Base-by-base conservation (phyloP, 2,329 filamentous ascomycete genomes). In the Emmonsiellopsis sp. region DNA sequence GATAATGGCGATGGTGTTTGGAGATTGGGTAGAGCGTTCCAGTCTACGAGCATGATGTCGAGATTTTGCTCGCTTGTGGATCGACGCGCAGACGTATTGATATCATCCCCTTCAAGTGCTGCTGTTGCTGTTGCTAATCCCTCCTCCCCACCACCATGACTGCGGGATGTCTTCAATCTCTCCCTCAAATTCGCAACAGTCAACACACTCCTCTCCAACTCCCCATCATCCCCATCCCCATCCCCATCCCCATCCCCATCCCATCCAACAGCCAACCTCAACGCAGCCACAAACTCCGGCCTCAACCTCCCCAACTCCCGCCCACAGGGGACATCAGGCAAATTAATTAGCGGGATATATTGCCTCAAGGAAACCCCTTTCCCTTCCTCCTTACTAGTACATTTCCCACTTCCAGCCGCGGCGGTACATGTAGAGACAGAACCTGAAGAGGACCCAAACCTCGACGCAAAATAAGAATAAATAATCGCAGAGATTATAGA, bases 401-500 rank as follows among this genome's bases (percentile, higher is more conserved):
- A 40, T 42, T 34, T 43, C 16, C 40, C 41, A 38, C 20, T 13
- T 50, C 48, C 43, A 16, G 64, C 63, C n/a, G 69, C 70, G 46
- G 69, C 68, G 42, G 68, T 67, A 37, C 11, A 20, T 2, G 10
- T 15, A 7, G 45, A 9, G 10, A n/a, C n/a, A n/a, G n/a, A n/a
- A n/a, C n/a, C n/a, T n/a, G 7, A 6, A 30, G 32, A n/a, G 13
- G 47, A 30, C 2, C 38, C 20, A 7, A 31, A 16, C 31, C 47
- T 49, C 60, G 72, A 69, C 53, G 70, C 69, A 47, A 83, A 73
- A 65, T 83, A 85, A 37, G 81, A 77, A 62, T 80, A 83, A n/a
- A 83, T 64, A 37, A 85, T 70, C 7, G 81, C 79, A 54, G 77
- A 79, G 54, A 81, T 77, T 62, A 84, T 79, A 31, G 81, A 84